Conservation (phyloP, 768 basidiomycete genomes). For the Suillus luteus region DNA sequence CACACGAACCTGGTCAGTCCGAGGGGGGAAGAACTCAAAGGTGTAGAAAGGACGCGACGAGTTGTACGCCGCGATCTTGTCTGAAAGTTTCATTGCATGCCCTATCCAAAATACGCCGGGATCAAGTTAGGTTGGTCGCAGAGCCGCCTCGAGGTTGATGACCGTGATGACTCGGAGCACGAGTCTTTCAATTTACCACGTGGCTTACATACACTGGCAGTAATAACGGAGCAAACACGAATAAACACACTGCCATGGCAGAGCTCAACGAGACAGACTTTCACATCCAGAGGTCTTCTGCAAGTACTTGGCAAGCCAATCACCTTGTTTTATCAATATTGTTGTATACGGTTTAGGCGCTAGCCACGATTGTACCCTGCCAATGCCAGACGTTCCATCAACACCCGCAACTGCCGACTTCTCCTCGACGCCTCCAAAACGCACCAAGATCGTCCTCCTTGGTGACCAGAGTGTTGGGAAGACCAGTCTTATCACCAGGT, state of each 20-base stretch:
- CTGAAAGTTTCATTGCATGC: slow-evolving; percentile 65
- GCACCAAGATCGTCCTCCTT: slow-evolving; percentile 94
- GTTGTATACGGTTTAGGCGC: slow-evolving; percentile 3
- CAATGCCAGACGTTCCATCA: slow-evolving; percentile 50
- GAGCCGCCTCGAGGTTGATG: slow-evolving; percentile 1
- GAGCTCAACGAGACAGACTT: not conserved
- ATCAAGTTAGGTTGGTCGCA: slow-evolving; percentile 7
- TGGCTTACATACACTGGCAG: slow-evolving; percentile 3
- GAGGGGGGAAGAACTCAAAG: slow-evolving; percentile 96
- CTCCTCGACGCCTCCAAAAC: slow-evolving; percentile 86
- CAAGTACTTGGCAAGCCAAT: slow-evolving; percentile 3
- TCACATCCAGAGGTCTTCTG: slow-evolving; percentile 11
- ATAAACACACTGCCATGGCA: slow-evolving; percentile 20
- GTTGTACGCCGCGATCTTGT: slow-evolving; percentile 56
- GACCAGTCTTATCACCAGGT: slow-evolving; percentile 97
- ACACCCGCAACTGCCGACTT: slow-evolving; percentile 81
- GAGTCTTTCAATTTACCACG: not conserved
- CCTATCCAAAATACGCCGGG: slow-evolving; percentile 4
- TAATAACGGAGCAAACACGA: slow-evolving; percentile 25
- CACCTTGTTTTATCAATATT: not conserved
- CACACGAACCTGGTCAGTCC: slow-evolving; percentile 75
- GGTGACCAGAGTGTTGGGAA: slow-evolving; percentile 99
- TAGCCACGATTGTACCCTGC: not conserved
- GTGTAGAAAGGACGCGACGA: slow-evolving; percentile 75
- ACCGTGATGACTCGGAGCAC: not conserved